Conservation (phyloP, 139 green algal species). For the Coelastrella sp. region DNA sequence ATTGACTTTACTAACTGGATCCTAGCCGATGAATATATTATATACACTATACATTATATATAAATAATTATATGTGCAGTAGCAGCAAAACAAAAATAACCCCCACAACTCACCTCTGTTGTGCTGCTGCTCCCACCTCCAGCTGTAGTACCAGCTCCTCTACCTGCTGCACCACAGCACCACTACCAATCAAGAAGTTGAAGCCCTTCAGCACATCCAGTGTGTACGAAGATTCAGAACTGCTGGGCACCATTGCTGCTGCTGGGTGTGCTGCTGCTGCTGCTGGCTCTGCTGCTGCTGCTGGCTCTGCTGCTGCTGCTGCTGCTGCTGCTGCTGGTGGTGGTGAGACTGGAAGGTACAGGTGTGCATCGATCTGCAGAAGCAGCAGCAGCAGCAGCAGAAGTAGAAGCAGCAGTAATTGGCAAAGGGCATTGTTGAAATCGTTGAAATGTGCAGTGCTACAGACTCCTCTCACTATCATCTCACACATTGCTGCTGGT, state of each 20-base stretch:
- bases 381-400: neutral
- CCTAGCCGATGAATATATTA: too few species aligned
- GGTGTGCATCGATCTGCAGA: conserved; percentile 5
- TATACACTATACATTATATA: too few species aligned
- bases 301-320: neutral
- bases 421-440: neutral
- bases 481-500: too few species aligned
- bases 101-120: neutral
- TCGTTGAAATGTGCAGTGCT: neutral
- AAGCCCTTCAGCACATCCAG: conserved; percentile 8
- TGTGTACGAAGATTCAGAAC: neutral
- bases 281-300: neutral
- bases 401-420: neutral
- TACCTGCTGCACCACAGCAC: neutral
- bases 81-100: too few species aligned
- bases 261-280: neutral
- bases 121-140: neutral
- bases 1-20: too few species aligned
- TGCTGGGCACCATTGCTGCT: conserved; percentile 10
- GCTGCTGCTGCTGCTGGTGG: neutral
- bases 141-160: conserved; percentile 13
- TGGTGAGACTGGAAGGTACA: conserved; percentile 10
- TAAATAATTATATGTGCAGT: too few species aligned
- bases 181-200: neutral
- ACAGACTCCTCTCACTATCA: too few species aligned